A percentile compares a stretch with the other conserved stretches of the same genome.
phyloP scores from a whole-genome alignment of 2,329 filamentous ascomycete genomes.

The Pezicula carpinea region DNA sequence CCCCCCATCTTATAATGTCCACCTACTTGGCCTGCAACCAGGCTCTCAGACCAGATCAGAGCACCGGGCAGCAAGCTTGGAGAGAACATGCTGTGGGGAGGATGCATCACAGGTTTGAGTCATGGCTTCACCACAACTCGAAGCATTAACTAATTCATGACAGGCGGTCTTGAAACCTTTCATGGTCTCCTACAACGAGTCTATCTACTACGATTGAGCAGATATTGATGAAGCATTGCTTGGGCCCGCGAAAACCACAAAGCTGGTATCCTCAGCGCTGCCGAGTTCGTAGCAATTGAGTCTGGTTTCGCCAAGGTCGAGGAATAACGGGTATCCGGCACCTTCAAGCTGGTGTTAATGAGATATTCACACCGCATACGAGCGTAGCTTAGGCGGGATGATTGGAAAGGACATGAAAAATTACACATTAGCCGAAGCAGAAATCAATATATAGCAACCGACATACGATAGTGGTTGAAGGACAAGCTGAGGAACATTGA shows the following conservation, averaged over 20 bases:
- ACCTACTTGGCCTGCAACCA: conserved; percentile 14
- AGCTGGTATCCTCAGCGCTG: conserved; percentile 64
- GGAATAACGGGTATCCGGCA: conserved; percentile 47
- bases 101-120: conserved; percentile 51
- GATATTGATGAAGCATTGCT: conserved; percentile 79
- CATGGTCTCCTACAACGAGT: conserved; percentile 82
- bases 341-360: conserved; percentile 49
- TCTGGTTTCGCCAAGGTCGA: conserved; percentile 56
- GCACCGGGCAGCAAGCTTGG: conserved; percentile 23
- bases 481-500: conserved; percentile 71
- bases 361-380: conserved; percentile 68
- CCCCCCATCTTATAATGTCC: neutral
- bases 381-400: conserved; percentile 72
- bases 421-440: conserved; percentile 83
- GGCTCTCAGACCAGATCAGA: conserved; percentile 23
- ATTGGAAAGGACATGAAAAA: conserved; percentile 87
- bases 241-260: conserved; percentile 78
- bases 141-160: conserved; percentile 15
- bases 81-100: conserved; percentile 52
- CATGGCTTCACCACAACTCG: conserved; percentile 2
- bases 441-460: conserved; percentile 86
- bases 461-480: conserved; percentile 86
- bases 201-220: conserved; percentile 71
- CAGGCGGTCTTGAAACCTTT: conserved; percentile 78
- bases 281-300: conserved; percentile 73